Percentiles rank a stretch among this genome's conserved stretches.
Evolutionary conservation across 2,329 filamentous ascomycete species (phyloP).

Genomic region (Cadophora malorum): DNA sequence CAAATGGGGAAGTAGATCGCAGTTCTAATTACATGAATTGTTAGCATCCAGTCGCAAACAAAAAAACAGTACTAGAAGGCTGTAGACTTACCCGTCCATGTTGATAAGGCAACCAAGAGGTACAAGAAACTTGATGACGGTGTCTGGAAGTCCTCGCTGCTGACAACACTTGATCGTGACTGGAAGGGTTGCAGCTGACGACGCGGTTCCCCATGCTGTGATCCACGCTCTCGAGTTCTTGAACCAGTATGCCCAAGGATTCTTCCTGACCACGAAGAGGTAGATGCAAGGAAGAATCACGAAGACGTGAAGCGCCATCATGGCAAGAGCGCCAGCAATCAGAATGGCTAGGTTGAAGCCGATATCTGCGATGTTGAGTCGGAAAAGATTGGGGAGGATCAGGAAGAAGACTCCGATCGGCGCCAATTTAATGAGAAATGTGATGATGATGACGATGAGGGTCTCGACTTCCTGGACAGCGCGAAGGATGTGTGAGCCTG

Average conservation of each 20-base stretch:
- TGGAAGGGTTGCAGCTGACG: slow-evolving; percentile 17
- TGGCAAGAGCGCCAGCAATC: slow-evolving; percentile 7
- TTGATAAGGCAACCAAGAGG: slow-evolving; percentile 19
- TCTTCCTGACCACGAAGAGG: slow-evolving; percentile 12
- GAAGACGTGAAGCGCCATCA: slow-evolving; percentile 17
- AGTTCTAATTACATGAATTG: background rate
- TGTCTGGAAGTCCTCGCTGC: slow-evolving; percentile 9
- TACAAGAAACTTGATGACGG: slow-evolving; percentile 14
- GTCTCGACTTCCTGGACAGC: slow-evolving; percentile 16
- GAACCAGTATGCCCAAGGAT: slow-evolving; percentile 19
- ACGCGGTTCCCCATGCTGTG: slow-evolving; percentile 17
- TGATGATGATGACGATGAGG: slow-evolving; percentile 13
- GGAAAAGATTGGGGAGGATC: slow-evolving; percentile 22
- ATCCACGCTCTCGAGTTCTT: slow-evolving; percentile 20
- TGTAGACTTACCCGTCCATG: slow-evolving; percentile 21
- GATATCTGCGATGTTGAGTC: slow-evolving; percentile 18
- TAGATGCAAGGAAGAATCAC: slow-evolving; percentile 16
- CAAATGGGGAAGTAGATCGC: slow-evolving; percentile 20
- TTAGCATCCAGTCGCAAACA: too few relatives aligned
- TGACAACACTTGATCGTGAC: slow-evolving; percentile 15
- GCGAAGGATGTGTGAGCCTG: slow-evolving; percentile 8
- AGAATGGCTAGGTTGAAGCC: slow-evolving; percentile 14
- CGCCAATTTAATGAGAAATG: slow-evolving; percentile 17
- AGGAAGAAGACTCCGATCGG: slow-evolving; percentile 23
- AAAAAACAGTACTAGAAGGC: too few relatives aligned